These are phyloP conservation scores for Sarocladium strictum DNA, from an alignment of 2,329 filamentous ascomycete genomes.

Conservation along the genomic window DNA sequence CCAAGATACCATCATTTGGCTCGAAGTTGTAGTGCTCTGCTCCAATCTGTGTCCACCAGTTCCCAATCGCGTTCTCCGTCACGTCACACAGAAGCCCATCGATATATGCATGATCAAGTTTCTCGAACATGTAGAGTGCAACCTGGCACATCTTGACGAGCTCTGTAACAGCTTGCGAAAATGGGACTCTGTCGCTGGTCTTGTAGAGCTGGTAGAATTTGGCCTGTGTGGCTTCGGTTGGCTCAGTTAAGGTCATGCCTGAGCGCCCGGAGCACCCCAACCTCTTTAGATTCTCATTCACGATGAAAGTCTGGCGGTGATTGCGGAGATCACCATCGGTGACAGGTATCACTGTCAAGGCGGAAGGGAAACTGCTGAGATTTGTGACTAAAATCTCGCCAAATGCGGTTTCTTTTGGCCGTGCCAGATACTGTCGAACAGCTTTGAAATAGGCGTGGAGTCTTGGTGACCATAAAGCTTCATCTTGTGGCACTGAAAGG, in stretches of 20 bases:
- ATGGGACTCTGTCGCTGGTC: conserved; percentile 73
- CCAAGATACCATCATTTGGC: conserved; percentile 85
- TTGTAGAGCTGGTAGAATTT: conserved; percentile 92
- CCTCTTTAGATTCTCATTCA: conserved; percentile 91
- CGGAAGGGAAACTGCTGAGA: conserved; percentile 84
- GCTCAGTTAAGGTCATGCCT: conserved; percentile 72
- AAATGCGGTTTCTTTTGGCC: conserved; percentile 72
- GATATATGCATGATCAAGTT: conserved; percentile 80
- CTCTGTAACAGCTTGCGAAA: conserved; percentile 76
- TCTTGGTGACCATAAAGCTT: conserved; percentile 71
- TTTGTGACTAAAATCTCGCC: conserved; percentile 93
- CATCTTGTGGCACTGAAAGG: conserved; percentile 74
- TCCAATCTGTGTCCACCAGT: conserved; percentile 96
- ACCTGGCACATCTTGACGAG: conserved; percentile 88
- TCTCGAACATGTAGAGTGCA: conserved; percentile 80
- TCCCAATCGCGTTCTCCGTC: conserved; percentile 80
- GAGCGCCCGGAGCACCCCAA: conserved; percentile 87
- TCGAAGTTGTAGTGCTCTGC: conserved; percentile 89
- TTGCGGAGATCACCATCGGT: conserved; percentile 79
- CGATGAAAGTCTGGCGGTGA: conserved; percentile 78
- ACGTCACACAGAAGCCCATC: conserved; percentile 91
- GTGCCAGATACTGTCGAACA: conserved; percentile 77
- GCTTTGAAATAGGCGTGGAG: conserved; percentile 81
- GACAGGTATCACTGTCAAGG: conserved; percentile 84
- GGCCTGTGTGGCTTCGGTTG: conserved; percentile 74